Conservation (phyloP, 192 early-diverging fungal genomes). For the Mortierella hygrophila region DNA sequence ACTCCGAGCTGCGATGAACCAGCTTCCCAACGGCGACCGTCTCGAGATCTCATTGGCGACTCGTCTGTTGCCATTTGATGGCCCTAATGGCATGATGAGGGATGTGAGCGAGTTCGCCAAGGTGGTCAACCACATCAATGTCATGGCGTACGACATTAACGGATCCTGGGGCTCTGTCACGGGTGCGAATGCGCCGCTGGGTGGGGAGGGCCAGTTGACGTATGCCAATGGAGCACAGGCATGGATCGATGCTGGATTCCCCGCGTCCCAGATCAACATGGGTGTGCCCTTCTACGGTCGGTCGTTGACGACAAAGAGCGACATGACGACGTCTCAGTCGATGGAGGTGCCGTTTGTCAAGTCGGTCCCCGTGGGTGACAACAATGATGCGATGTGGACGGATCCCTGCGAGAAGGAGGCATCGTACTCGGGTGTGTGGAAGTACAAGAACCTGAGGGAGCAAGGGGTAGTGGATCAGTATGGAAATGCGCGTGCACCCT, state of each 20-base stretch:
- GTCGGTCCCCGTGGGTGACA: conserved; percentile 63
- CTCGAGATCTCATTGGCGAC: conserved; percentile 77
- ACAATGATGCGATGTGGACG: conserved; percentile 65
- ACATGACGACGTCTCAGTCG: conserved; percentile 4
- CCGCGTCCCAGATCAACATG: conserved; percentile 69
- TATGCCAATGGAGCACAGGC: conserved; percentile 63
- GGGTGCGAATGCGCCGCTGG: conserved; percentile 65
- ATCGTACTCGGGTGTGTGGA: conserved; percentile 72
- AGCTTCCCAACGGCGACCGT: conserved; percentile 40
- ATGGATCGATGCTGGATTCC: conserved; percentile 72
- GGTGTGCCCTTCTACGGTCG: conserved; percentile 76
- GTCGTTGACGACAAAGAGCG: conserved; percentile 38
- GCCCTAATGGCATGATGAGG: conserved; percentile 58
- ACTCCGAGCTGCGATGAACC: conserved; percentile 63
- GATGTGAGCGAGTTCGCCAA: conserved; percentile 71
- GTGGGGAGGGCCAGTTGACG: conserved; percentile 37
- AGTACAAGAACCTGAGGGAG: conserved; percentile 73
- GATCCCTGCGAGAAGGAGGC: conserved; percentile 65
- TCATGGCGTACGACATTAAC: conserved; percentile 77
- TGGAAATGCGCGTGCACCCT: conserved; percentile 63
- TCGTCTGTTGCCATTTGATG: conserved; percentile 72
- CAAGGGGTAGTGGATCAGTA: conserved; percentile 58
- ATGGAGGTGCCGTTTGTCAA: conserved; percentile 51
- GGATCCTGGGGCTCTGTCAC: conserved; percentile 52
- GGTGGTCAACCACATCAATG: conserved; percentile 72